Percentiles rank a stretch among this genome's conserved stretches.
Conservation (phyloP, 2,329 filamentous ascomycete species). For the Fusarium austroafricanum region DNA sequence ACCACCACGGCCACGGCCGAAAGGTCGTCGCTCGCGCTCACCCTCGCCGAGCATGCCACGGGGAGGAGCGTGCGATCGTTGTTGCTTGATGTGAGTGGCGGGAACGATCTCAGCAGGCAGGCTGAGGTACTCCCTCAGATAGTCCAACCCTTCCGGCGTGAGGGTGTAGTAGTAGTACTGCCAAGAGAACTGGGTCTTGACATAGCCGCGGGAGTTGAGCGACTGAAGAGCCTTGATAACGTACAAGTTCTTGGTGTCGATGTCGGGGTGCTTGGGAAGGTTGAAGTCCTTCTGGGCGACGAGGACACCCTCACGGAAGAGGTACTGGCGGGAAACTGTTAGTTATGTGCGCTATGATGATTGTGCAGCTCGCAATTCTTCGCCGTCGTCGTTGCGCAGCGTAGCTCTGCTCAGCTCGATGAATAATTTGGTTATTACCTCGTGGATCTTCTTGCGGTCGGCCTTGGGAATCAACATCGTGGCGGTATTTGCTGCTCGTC, state of each 20-base stretch:
- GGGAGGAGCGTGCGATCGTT: conserved; percentile 97
- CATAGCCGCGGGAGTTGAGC: conserved; percentile 95
- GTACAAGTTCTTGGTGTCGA: conserved; percentile 99
- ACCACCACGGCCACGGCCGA: conserved; percentile 81
- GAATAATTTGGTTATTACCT: conserved; percentile 56
- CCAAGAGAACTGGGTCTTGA: conserved; percentile 99
- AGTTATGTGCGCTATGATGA: conserved; percentile 33
- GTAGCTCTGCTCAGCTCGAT: neutral
- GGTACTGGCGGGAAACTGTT: conserved; percentile 71
- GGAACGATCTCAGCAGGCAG: conserved; percentile 99
- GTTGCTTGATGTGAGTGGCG: conserved; percentile 99
- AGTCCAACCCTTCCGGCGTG: conserved; percentile 99
- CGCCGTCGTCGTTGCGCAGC: conserved; percentile 19
- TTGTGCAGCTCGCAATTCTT: conserved; percentile 36
- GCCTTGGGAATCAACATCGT: conserved; percentile 99
- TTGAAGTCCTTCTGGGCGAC: conserved; percentile 99
- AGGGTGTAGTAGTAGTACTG: conserved; percentile 99
- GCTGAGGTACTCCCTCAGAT: conserved; percentile 99
- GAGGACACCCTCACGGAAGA: conserved; percentile 93
- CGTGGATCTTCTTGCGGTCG: conserved; percentile 99
- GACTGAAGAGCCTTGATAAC: conserved; percentile 99
- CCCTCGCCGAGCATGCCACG: conserved; percentile 97
- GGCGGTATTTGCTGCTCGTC: conserved; percentile 59
- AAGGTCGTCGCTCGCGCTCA: conserved; percentile 83
- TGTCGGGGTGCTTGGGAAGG: conserved; percentile 95